Evolutionary conservation across 495 filamentous ascomycete genomes (phyloP).

Genomic region (Rusavskia elegans): DNA sequence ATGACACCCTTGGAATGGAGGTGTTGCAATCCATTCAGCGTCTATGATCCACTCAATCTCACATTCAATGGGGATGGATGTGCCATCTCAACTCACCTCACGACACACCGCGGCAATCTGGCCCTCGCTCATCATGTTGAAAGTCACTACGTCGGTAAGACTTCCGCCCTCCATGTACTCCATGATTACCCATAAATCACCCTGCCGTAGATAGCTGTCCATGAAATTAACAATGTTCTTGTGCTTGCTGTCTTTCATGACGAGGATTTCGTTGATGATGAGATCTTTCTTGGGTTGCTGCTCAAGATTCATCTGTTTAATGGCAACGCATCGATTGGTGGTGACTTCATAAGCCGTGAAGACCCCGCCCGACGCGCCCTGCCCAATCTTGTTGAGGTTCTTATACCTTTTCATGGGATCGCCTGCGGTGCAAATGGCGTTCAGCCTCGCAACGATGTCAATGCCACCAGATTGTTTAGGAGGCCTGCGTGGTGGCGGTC

Average conservation of each 20-base stretch:
- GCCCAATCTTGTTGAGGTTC: slow-evolving; percentile 86
- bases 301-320: slow-evolving; percentile 99
- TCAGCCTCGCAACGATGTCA: slow-evolving; percentile 69
- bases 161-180: slow-evolving; percentile 99
- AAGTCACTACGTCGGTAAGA: slow-evolving; percentile 94
- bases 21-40: slow-evolving; percentile 80
- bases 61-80: no score
- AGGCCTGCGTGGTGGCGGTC: slow-evolving; percentile 44
- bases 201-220: slow-evolving; percentile 76
- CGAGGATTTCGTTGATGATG: slow-evolving; percentile 96
- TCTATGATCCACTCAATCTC: slow-evolving; percentile 25
- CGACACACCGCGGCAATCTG: slow-evolving; percentile 93
- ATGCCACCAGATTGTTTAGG: slow-evolving; percentile 59
- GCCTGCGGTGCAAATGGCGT: slow-evolving; percentile 74
- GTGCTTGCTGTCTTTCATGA: slow-evolving; percentile 98
- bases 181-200: slow-evolving; percentile 98
- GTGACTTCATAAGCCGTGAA: slow-evolving; percentile 79
- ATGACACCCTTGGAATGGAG: slow-evolving; percentile 96
- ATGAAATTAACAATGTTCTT: slow-evolving; percentile 99
- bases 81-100: slow-evolving; percentile 41
- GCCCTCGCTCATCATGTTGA: slow-evolving; percentile 95
- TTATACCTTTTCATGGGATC: slow-evolving; percentile 81
- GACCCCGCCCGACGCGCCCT: slow-evolving; percentile 92
- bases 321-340: slow-evolving; percentile 78
- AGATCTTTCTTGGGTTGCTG: slow-evolving; percentile 97